Base-by-base conservation (phyloP, 2,329 filamentous ascomycete genomes). In the Ophiocordyceps camponoti-rufipedis region DNA sequence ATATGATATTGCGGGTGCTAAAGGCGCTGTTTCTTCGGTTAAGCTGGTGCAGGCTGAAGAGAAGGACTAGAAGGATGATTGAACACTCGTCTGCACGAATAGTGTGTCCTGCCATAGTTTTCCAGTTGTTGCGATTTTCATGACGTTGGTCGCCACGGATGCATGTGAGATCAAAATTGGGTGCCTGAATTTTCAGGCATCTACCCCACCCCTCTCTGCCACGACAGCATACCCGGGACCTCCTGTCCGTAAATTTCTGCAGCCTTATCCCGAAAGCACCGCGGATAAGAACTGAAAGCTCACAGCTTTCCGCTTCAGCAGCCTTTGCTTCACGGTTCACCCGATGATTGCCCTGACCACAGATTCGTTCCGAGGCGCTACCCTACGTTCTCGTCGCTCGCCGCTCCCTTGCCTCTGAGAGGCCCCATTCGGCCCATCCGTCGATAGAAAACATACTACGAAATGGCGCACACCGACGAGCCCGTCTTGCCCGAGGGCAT, bases 1-100 rank as follows among this genome's bases (percentile, higher is more conserved):
- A 60, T 95, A 94, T 58, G 72, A 77, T 50, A 72, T 89, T 50
- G 72, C 89, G 49, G 56, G 62, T 43, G 60, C 58, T 47, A 61
- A 59, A 32, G 58, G 59, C 31, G 63, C 60, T 49, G 61, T 62
- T 28, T 56, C 68, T 5, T 62, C 62, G 2, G 60, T 73, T 18
- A 63, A 63, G 53, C 53, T 71, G 50, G 63, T 66, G 50, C 61
- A 65, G 50, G 60, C 63, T 2, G 62, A 66, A 28, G 62, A 68
- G 16, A 55, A 60, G 2, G 41, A 29, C 1, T 13, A 42, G 7
- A n/a, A 39, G 35, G 35, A 19, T 19, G 18, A 16, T 39, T 19
- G n/a, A 14, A 8, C 45, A 45, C 5, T 41, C 6, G 12, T 31
- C 29, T 31, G 8, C 8, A 12, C 29, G 29, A 5, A 23, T 23